Evolutionary conservation across 2,329 filamentous ascomycete genomes (phyloP), one percentile per base, ranked within the genome.

Genomic region (Monosporascus cannonballus): DNA sequence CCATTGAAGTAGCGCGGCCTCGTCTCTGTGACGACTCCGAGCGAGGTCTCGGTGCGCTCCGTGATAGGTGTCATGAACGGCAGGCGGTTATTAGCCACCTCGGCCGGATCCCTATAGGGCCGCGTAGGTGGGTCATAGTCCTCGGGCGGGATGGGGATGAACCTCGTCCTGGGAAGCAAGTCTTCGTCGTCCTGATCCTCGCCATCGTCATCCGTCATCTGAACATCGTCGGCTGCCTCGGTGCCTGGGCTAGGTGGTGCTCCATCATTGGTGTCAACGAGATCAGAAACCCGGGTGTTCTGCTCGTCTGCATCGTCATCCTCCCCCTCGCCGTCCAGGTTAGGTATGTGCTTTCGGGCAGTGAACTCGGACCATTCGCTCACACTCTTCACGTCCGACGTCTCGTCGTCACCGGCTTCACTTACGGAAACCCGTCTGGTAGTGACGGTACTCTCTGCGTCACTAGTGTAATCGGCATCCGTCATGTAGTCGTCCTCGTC

Each of bases 41-140:
- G 73, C 1, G 92, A 96, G 11, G 86, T 88, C 70, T 99, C 94
- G 0, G 94, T 99, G 62, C 90, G 86, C 70, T 99, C 94, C 1
- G 94, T 93, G 59, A 99, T 99, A 1, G 94, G 94, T 0, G 94
- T 99, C 94, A 99, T 97, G 69, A 97, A 99, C 3, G 93, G 94
- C 9, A 97, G 77, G 51, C 92, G 86, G 70, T 92, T 96, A 64
- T 96, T 95, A 54, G 91, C 90, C 69, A 86, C 79, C 67, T 91
- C 81, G 37, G 75, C 80, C 65, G 90, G 83, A 69, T 96, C 89
- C 65, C 91, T 85, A 77, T 87, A 96, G 54, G 89, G 88, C 47
- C 86, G 81, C 52, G 81, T 87, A 18, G 90, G 87, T 45, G 89
- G 83, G 60, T 92, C 84, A 67, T 91, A 96, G 68, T 95, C 90